These are phyloP conservation scores for Stagonosporopsis vannaccii DNA, from an alignment of 2,329 filamentous ascomycete species.

Conservation along the genomic window DNA sequence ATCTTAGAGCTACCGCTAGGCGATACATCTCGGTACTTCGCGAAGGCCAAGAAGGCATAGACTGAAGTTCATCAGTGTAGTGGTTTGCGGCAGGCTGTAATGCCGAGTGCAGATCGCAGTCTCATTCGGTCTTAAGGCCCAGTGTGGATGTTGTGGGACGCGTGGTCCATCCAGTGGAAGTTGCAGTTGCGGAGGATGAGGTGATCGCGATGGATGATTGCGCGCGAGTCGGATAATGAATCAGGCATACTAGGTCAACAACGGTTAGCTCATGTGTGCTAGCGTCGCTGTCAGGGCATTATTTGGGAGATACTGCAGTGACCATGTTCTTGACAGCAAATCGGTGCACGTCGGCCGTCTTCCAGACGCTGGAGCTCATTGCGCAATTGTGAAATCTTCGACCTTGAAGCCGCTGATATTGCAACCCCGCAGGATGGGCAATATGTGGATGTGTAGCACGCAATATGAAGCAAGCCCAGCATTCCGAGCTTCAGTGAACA, in stretches of 20 bases:
- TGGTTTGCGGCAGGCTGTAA: background rate
- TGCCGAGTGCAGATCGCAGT: background rate
- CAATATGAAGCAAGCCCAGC: slow-evolving; percentile 15
- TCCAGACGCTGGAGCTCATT: background rate
- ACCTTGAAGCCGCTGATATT: background rate
- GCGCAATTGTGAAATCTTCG: background rate
- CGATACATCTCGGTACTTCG: slow-evolving; percentile 39
- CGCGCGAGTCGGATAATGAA: slow-evolving; percentile 1
- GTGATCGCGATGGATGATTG: slow-evolving; percentile 14
- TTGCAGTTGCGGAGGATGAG: slow-evolving; percentile 7
- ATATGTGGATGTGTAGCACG: slow-evolving; percentile 13
- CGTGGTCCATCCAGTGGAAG: background rate
- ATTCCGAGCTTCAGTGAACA: background rate
- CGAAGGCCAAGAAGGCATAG: slow-evolving; percentile 26
- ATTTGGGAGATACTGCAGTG: background rate
- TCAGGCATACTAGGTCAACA: background rate
- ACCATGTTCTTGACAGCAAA: slow-evolving; percentile 7
- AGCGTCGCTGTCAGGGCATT: background rate
- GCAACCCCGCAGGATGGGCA: slow-evolving; percentile 1
- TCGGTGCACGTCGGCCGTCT: slow-evolving; percentile 7
- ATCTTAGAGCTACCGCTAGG: slow-evolving; percentile 35
- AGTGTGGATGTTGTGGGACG: background rate
- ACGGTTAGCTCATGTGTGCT: background rate
- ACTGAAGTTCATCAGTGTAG: background rate
- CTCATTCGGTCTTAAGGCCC: background rate